Evolutionary conservation across 306 rosid species (phyloP).

Genomic region (Hippophae tibetana): DNA sequence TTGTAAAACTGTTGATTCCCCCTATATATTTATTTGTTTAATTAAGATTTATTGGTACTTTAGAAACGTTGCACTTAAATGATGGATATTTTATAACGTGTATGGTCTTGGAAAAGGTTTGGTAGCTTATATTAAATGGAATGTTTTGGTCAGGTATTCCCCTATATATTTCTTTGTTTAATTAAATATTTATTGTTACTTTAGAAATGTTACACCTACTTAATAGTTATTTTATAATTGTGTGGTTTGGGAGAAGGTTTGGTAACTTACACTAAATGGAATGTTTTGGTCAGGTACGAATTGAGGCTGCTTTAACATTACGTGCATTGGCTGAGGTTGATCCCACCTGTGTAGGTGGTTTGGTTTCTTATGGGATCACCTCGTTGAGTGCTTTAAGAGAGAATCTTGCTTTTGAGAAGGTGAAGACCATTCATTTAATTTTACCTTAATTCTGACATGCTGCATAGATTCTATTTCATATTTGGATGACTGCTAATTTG

Average conservation of each 20-base stretch:
- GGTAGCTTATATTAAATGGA: slow-evolving; percentile 5
- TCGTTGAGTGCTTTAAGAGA: slow-evolving; percentile 82
- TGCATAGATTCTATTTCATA: not conserved
- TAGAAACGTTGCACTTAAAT: too few species aligned
- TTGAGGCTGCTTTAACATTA: slow-evolving; percentile 86
- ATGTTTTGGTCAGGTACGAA: slow-evolving; percentile 58
- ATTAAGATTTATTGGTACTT: too few species aligned
- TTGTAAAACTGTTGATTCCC: too few species aligned
- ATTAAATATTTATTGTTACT: too few species aligned
- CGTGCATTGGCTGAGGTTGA: slow-evolving; percentile 91
- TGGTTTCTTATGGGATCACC: slow-evolving; percentile 86
- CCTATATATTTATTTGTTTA: too few species aligned
- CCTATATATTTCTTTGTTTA: too few species aligned
- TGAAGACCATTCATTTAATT: slow-evolving; percentile 18
- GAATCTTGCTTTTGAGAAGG: slow-evolving; percentile 88
- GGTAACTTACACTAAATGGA: slow-evolving; percentile 4
- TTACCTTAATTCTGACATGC: not conserved
- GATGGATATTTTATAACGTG: not conserved
- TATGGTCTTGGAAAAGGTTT: slow-evolving; percentile 2
- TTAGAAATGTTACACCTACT: too few species aligned
- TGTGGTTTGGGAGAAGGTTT: slow-evolving; percentile 3
- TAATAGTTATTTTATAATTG: not conserved
- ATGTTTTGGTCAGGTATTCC: slow-evolving; percentile 43
- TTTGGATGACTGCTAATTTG: not conserved
- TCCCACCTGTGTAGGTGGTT: slow-evolving; percentile 96